Evolutionary conservation across 164 flowering plant genomes (phyloP).

Genomic region (Dillenia turbinata): DNA sequence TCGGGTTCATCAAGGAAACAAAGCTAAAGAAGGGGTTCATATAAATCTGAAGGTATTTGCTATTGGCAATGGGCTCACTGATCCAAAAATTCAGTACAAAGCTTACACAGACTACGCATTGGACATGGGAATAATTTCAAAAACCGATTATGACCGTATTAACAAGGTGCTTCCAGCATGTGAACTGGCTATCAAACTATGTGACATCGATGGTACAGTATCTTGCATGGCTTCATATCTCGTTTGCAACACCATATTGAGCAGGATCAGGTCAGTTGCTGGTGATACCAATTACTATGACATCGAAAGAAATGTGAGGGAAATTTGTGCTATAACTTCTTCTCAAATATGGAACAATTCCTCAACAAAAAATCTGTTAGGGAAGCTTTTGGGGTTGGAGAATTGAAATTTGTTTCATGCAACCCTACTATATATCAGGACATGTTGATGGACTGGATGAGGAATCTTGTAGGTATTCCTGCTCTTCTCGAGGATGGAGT

Average conservation of each 20-base stretch:
- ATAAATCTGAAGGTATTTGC: conserved; percentile 78
- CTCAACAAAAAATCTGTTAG: conserved; percentile 52
- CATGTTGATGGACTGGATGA: conserved; percentile 78
- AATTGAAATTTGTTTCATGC: conserved; percentile 66
- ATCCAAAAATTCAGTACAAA: conserved; percentile 66
- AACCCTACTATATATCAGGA: conserved; percentile 65
- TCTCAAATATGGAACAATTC: conserved; percentile 71
- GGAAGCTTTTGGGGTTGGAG: conserved; percentile 68
- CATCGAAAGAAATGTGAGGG: conserved; percentile 73
- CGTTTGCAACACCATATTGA: conserved; percentile 55
- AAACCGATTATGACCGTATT: conserved; percentile 35
- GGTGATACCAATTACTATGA: conserved; percentile 66
- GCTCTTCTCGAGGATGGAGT: conserved; percentile 68
- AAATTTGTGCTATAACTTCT: conserved; percentile 74
- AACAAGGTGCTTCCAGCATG: conserved; percentile 43
- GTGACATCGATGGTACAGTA: conserved; percentile 56
- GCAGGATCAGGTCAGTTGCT: conserved; percentile 34
- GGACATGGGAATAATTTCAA: conserved; percentile 52
- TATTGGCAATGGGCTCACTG: conserved; percentile 78
- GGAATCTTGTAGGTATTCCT: conserved; percentile 73
- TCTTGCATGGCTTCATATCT: conserved; percentile 54
- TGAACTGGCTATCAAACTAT: conserved; percentile 47
- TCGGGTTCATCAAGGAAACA: conserved; percentile 67
- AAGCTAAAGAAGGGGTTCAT: conserved; percentile 56
- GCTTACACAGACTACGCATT: conserved; percentile 69